These are phyloP conservation scores for Trametes polyzona DNA, from an alignment of 1,284 basidiomycete species.

Conservation along the genomic window DNA sequence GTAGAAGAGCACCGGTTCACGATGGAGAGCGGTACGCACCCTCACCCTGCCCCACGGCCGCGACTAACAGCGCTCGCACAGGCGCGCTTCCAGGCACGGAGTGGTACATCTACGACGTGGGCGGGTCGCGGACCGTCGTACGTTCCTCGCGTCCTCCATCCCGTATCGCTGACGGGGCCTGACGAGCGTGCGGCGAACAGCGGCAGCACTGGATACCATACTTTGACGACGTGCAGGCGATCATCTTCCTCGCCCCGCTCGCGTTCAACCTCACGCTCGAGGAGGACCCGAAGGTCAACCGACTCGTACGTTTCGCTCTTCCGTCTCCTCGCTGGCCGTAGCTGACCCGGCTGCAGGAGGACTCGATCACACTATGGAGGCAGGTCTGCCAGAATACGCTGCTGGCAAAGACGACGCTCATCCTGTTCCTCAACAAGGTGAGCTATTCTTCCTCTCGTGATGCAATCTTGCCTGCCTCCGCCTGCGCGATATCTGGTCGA, in stretches of 20 bases:
- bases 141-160: slow-evolving; percentile 7
- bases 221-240: slow-evolving; percentile 57
- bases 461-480: not conserved
- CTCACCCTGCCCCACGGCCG: not conserved
- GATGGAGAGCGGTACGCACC: slow-evolving; percentile 48
- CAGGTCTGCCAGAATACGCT: slow-evolving; percentile 59
- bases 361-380: slow-evolving; percentile 63
- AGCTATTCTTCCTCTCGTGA: slow-evolving; percentile 6
- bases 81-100: slow-evolving; percentile 45
- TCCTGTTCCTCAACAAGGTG: slow-evolving; percentile 72
- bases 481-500: not conserved
- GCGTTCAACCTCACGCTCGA: slow-evolving; percentile 64
- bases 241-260: slow-evolving; percentile 56
- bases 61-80: not conserved
- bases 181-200: slow-evolving; percentile 37
- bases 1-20: slow-evolving; percentile 69
- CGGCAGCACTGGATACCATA: slow-evolving; percentile 72
- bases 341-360: slow-evolving; percentile 39
- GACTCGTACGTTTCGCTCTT: slow-evolving; percentile 41
- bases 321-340: not conserved
- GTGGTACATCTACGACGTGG: slow-evolving; percentile 71
- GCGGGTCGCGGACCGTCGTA: slow-evolving; percentile 60
- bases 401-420: slow-evolving; percentile 57
- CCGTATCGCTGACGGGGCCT: not conserved
- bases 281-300: slow-evolving; percentile 61